These are phyloP conservation scores for Stereum hirsutum DNA, from an alignment of 1,284 basidiomycete species.

Conservation along the genomic window DNA sequence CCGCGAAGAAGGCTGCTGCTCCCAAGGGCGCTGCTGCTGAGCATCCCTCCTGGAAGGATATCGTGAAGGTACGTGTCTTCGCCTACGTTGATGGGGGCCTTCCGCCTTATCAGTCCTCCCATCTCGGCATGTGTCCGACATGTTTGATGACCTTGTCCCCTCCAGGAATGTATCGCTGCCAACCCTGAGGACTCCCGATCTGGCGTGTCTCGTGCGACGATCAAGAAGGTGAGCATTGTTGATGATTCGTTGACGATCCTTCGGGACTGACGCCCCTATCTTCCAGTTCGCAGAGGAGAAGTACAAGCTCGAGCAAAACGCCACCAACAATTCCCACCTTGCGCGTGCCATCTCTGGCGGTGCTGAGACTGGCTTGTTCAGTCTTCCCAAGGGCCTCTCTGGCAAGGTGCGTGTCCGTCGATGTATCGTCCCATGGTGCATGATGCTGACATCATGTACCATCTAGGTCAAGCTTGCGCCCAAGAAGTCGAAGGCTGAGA, in stretches of 20 bases:
- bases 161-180: slow-evolving; percentile 61
- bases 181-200: slow-evolving; percentile 57
- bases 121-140: too few species aligned
- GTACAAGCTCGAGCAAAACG: slow-evolving; percentile 52
- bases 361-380: slow-evolving; percentile 51
- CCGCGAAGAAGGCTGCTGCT: slow-evolving; percentile 19
- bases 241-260: slow-evolving; percentile 3
- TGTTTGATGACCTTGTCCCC: too few species aligned
- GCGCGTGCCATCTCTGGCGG: slow-evolving; percentile 67
- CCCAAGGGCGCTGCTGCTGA: slow-evolving; percentile 17
- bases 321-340: slow-evolving; percentile 54
- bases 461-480: slow-evolving; percentile 64
- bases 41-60: slow-evolving; percentile 55
- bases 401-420: too few species aligned
- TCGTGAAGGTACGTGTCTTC: slow-evolving; percentile 37
- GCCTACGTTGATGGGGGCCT: neutral
- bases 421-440: too few species aligned
- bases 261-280: neutral
- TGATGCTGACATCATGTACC: too few species aligned
- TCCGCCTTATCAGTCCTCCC: too few species aligned
- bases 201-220: slow-evolving; percentile 69
- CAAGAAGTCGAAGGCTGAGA: slow-evolving; percentile 30
- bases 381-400: slow-evolving; percentile 65
- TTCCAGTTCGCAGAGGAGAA: slow-evolving; percentile 64
- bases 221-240: slow-evolving; percentile 57